Evolutionary conservation across 305 asterid species (phyloP).

Genomic region (Solanum hybrid): DNA sequence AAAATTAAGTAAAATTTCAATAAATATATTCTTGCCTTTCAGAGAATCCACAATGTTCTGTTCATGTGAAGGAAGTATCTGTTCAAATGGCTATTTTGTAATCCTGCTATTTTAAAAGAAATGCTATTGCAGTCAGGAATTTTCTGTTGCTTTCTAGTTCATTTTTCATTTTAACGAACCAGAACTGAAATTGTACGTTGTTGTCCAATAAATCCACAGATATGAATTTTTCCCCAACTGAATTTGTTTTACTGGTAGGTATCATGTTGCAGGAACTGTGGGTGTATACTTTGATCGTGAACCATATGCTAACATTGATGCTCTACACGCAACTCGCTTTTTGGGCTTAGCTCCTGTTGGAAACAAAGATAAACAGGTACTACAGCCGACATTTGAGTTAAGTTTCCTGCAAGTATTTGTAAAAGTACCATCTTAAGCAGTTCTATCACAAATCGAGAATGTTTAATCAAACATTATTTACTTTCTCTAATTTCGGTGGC

Average conservation of each 20-base stretch:
- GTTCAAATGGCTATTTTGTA: background rate
- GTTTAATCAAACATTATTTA: background rate
- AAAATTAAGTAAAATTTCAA: background rate
- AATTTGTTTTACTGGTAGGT: conserved; percentile 38
- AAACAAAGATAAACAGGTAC: conserved; percentile 86
- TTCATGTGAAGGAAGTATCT: background rate
- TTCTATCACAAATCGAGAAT: background rate
- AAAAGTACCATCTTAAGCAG: background rate
- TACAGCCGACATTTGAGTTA: background rate
- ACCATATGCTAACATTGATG: conserved; percentile 67
- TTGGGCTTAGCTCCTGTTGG: conserved; percentile 89
- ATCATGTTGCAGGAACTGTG: conserved; percentile 79
- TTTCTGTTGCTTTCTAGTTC: background rate
- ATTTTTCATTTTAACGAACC: background rate
- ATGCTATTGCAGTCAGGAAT: background rate
- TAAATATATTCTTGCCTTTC: background rate
- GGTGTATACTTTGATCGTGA: conserved; percentile 80
- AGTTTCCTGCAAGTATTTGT: background rate
- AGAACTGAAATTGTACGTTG: conserved; percentile 9
- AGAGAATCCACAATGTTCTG: background rate
- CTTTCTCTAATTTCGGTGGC: background rate
- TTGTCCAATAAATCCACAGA: background rate
- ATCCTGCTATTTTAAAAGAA: background rate
- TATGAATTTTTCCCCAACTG: background rate
- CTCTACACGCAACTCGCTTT: conserved; percentile 81